Evolutionary conservation across 2,329 filamentous ascomycete genomes (phyloP), one percentile per base, ranked within the genome.

Genomic region (Talaromyces sp.): DNA sequence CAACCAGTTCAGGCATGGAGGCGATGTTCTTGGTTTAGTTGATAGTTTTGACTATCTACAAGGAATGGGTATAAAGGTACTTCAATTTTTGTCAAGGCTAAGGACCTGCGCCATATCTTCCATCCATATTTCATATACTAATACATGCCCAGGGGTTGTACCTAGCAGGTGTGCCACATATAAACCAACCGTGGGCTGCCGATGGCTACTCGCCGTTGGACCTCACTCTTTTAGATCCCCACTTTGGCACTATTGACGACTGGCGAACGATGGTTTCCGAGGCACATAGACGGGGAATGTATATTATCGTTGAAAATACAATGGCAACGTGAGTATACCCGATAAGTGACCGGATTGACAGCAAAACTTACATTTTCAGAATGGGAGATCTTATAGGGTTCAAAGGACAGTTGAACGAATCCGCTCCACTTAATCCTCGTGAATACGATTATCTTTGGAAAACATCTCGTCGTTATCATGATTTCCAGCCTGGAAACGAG

Each of bases 221-320:
- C 63, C 76, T 85, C 59, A 86, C 84, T 1, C 77, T 86, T 32
- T 76, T 87, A 25, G 85, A 87, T 67, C 76, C 77, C 53, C 85
- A 87, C 66, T 82, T 83, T 62, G 85, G 84, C 32, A 80, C 77
- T 59, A 81, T 87, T 58, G 69, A 79, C 19, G 73, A 79, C 62
- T 86, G 83, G 82, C 78, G 83, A 60, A 69, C 71, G 25, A 78
- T 80, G 10, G 80, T 86, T 60, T 71, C 79, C 25, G 82, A 82
- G 54, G 82, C 86, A 25, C 85, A 87, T 68, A 65, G 69, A 4
- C 75, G 81, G 39, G 80, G 78, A 60, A 86, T 87, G 83, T 86
- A 85, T 70, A 82, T 86, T 28, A 72, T 87, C 27, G 65, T 86
- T 58, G 85, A 87, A 67, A 86, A 85, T 68, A 87, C 84, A 3